A percentile compares a stretch with the other conserved stretches of the same genome.
Evolutionary conservation across 2,329 filamentous ascomycete species (phyloP).

Genomic region (Ramichloridium luteum): DNA sequence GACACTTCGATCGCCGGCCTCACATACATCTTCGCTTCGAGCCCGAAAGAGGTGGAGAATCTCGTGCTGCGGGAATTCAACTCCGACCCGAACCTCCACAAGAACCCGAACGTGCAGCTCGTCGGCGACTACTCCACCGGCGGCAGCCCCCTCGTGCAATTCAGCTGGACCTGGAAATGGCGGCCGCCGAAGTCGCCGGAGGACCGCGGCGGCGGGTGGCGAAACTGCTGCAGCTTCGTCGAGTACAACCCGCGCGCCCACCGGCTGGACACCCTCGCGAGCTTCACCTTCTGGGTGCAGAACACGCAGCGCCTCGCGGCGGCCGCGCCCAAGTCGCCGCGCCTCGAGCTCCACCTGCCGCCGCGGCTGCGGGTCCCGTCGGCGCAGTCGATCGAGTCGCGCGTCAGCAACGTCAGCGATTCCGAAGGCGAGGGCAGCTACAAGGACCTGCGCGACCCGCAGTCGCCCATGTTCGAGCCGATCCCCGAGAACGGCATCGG

Average conservation of each 20-base stretch:
- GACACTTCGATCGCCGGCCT: conserved; percentile 79
- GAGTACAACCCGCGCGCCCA: conserved; percentile 94
- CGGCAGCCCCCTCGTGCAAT: conserved; percentile 72
- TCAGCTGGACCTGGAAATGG: conserved; percentile 97
- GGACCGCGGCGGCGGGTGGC: conserved; percentile 83
- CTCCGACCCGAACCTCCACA: conserved; percentile 92
- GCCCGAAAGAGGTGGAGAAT: conserved; percentile 76
- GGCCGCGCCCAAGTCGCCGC: conserved; percentile 45
- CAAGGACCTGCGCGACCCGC: conserved; percentile 31
- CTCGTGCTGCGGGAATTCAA: conserved; percentile 92
- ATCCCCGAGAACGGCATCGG: conserved; percentile 37
- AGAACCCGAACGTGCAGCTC: conserved; percentile 87
- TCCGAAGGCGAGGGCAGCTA: conserved; percentile 42
- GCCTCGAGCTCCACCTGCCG: conserved; percentile 29
- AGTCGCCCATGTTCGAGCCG: conserved; percentile 35
- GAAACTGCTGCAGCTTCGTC: conserved; percentile 91
- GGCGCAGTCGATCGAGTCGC: conserved; percentile 71
- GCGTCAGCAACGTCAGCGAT: conserved; percentile 57
- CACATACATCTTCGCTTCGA: conserved; percentile 85
- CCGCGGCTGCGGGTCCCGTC: conserved; percentile 75
- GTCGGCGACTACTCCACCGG: conserved; percentile 84
- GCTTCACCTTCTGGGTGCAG: conserved; percentile 90
- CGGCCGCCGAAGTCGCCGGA: conserved; percentile 71
- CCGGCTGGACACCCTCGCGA: conserved; percentile 73
- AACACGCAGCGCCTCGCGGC: conserved; percentile 36